These are phyloP conservation scores for Fremontodendron californicum DNA, from an alignment of 345 rosid genomes.

Conservation along the genomic window DNA sequence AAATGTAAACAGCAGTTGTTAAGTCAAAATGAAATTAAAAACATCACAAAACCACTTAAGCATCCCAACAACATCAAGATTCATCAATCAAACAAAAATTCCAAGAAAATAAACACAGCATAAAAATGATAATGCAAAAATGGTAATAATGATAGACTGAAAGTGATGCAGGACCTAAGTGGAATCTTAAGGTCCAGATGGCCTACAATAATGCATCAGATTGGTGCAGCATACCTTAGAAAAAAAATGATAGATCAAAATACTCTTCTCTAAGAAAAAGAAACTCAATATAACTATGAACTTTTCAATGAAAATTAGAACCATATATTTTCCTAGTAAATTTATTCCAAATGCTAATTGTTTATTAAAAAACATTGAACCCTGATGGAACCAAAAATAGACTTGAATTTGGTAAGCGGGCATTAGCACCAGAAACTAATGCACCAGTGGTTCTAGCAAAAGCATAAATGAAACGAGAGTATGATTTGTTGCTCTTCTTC, in stretches of 20 bases:
- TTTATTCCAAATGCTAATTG: neutral
- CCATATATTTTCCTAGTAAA: neutral
- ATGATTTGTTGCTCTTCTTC: neutral
- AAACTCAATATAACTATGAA: neutral
- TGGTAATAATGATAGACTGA: neutral
- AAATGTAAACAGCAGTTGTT: slow-evolving; percentile 6
- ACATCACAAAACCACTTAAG: slow-evolving; percentile 5
- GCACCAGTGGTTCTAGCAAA: neutral
- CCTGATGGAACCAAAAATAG: neutral
- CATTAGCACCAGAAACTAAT: neutral
- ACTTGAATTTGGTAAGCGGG: neutral
- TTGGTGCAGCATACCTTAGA: neutral
- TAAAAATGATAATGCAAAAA: neutral
- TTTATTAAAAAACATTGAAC: neutral
- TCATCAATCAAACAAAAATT: neutral
- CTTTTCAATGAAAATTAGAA: neutral
- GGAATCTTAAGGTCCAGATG: neutral
- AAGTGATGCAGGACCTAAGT: neutral
- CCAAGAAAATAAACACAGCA: neutral
- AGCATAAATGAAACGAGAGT: neutral
- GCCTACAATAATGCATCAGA: neutral
- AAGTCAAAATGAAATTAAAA: slow-evolving; percentile 7
- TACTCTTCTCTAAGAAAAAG: neutral
- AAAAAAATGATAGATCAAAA: neutral
- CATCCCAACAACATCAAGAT: neutral